Evolutionary conservation across 1,284 basidiomycete species (phyloP).

Genomic region (Chalciporus sp.): DNA sequence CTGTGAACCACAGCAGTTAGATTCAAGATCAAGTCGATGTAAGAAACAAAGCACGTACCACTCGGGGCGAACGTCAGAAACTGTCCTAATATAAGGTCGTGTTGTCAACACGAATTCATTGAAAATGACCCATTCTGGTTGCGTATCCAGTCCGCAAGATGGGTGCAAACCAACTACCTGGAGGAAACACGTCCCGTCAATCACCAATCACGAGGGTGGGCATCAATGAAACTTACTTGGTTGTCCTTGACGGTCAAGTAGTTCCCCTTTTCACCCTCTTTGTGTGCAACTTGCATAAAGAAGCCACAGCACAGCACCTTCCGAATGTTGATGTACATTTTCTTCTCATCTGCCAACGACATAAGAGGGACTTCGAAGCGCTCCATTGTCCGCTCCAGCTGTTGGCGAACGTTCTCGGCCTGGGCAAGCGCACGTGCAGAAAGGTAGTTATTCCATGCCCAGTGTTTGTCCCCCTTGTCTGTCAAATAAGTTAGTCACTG

Average conservation of each 20-base stretch:
- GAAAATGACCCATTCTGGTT: slow-evolving; percentile 97
- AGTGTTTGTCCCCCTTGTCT: slow-evolving; percentile 81
- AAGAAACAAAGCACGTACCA: slow-evolving; percentile 58
- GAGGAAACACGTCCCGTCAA: slow-evolving; percentile 6
- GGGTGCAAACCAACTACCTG: slow-evolving; percentile 93
- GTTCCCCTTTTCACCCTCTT: slow-evolving; percentile 87
- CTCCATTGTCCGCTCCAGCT: slow-evolving; percentile 94
- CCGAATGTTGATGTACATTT: slow-evolving; percentile 80
- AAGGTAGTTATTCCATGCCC: slow-evolving; percentile 95
- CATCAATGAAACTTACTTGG: slow-evolving; percentile 49
- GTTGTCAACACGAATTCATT: slow-evolving; percentile 98
- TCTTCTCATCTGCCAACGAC: slow-evolving; percentile 78
- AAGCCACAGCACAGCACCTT: slow-evolving; percentile 90
- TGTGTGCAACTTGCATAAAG: slow-evolving; percentile 99
- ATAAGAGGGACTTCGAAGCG: slow-evolving; percentile 84
- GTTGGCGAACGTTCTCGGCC: slow-evolving; percentile 94
- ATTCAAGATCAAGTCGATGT: neutral
- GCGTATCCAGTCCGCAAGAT: slow-evolving; percentile 89
- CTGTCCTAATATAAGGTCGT: slow-evolving; percentile 86
- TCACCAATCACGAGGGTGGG: neutral
- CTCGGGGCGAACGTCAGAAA: slow-evolving; percentile 87
- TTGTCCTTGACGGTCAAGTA: slow-evolving; percentile 95
- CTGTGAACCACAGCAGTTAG: slow-evolving; percentile 39
- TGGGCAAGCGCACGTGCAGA: slow-evolving; percentile 84
- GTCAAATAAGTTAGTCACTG: slow-evolving; percentile 4